phyloP scores from a whole-genome alignment of 352 stramenopile genomes.

The Nothophytophthora sp. region DNA sequence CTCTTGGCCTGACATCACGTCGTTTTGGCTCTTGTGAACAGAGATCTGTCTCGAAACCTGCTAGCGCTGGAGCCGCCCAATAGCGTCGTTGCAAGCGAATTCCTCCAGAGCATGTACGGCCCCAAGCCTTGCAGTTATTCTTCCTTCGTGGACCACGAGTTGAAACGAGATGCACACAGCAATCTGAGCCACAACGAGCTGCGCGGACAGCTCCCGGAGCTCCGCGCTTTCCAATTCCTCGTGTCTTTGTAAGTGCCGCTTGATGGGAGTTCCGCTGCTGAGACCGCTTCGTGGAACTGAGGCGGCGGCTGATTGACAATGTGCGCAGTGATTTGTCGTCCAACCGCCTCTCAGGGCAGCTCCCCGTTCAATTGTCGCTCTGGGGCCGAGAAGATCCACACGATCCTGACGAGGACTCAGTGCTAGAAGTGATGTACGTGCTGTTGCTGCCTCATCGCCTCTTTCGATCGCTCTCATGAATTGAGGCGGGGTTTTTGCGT shows the following conservation, averaged over 20 bases:
- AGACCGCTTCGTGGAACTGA: no score
- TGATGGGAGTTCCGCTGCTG: neutral
- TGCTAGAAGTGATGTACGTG: conserved; percentile 45
- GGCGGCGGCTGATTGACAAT: neutral
- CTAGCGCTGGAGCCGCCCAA: conserved; percentile 34
- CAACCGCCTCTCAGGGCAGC: conserved; percentile 44
- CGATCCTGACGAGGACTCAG: conserved; percentile 53
- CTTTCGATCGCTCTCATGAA: neutral
- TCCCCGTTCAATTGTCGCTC: conserved; percentile 34
- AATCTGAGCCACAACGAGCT: conserved; percentile 61
- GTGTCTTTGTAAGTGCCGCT: conserved; percentile 34
- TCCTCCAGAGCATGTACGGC: conserved; percentile 52
- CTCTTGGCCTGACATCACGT: no score
- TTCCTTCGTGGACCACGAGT: no score
- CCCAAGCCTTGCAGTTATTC: no score
- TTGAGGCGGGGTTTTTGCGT: neutral
- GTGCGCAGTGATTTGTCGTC: conserved; percentile 50
- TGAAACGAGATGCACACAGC: no score
- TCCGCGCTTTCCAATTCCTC: conserved; percentile 38
- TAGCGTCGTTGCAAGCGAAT: conserved; percentile 46
- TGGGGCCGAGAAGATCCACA: conserved; percentile 50
- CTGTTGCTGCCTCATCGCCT: neutral
- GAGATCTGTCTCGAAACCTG: conserved; percentile 51
- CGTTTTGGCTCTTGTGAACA: conserved; percentile 9
- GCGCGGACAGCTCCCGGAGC: conserved; percentile 28